Percentiles rank a stretch among this genome's conserved stretches.
Evolutionary conservation across 2,329 filamentous ascomycete species (phyloP).

Genomic region (Penicillium vulpinum): DNA sequence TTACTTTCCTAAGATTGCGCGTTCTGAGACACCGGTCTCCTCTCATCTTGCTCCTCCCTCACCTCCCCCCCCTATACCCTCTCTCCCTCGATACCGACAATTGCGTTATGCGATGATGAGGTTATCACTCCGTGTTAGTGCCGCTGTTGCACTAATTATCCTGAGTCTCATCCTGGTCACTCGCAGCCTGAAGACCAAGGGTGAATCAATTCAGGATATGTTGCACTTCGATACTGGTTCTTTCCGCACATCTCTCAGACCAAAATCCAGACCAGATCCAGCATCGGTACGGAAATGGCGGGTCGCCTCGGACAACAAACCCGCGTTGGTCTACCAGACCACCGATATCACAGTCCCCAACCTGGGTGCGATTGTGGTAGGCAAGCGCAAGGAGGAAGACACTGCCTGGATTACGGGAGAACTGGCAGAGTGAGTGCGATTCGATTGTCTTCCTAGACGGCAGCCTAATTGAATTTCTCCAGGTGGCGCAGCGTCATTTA

Average conservation of each 20-base stretch:
- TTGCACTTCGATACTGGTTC: constrained; percentile 30
- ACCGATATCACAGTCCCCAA: constrained; percentile 34
- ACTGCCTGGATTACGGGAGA: constrained; percentile 49
- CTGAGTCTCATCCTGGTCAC: constrained; percentile 31
- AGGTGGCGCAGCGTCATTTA: constrained; percentile 51
- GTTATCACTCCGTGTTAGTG: constrained; percentile 30
- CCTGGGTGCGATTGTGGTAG: constrained; percentile 48
- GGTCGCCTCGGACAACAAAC: constrained; percentile 11
- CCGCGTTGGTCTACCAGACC: constrained; percentile 26
- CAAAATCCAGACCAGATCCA: constrained; percentile 4
- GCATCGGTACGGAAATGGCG: constrained; percentile 23
- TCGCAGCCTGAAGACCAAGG: constrained; percentile 24
- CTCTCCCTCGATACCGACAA: constrained; percentile 1
- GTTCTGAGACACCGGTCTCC: constrained; percentile 4
- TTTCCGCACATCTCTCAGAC: constrained; percentile 15
- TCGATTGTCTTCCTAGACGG: background rate
- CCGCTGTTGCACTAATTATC: constrained; percentile 33
- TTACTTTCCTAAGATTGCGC: constrained; percentile 9
- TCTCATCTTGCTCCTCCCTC: constrained; percentile 6
- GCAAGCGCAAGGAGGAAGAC: constrained; percentile 44
- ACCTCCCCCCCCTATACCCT: constrained; percentile 8
- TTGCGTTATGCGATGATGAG: constrained; percentile 28
- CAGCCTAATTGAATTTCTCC: background rate
- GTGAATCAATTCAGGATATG: constrained; percentile 24
- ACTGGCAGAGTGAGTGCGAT: constrained; percentile 43